phyloP scores from a whole-genome alignment of 2,329 filamentous ascomycete species.

The Huntiella omanensis region DNA sequence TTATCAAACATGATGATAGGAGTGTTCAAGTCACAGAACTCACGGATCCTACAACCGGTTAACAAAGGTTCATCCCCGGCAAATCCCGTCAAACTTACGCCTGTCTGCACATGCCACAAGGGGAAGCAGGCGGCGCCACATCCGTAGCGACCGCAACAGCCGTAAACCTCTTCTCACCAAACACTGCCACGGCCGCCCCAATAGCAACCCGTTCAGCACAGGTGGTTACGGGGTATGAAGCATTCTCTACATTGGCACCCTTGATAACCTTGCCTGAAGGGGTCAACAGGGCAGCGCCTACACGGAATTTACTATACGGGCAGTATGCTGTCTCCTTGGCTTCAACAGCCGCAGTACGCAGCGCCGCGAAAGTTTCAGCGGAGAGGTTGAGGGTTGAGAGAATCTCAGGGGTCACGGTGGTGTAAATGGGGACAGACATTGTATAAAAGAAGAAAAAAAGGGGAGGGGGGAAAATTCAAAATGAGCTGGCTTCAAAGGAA shows the following conservation, averaged over 20 bases:
- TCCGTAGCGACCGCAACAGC: constrained; percentile 78
- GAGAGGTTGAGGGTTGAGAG: constrained; percentile 28
- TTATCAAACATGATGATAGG: constrained; percentile 90
- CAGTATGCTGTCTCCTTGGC: constrained; percentile 74
- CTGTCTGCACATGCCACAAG: constrained; percentile 92
- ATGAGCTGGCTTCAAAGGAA: no score
- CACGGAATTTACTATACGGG: constrained; percentile 82
- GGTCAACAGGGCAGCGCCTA: constrained; percentile 61
- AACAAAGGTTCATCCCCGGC: background rate
- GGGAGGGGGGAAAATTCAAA: background rate
- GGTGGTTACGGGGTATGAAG: constrained; percentile 79
- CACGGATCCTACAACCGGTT: constrained; percentile 42
- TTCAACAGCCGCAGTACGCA: constrained; percentile 42
- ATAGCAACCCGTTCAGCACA: constrained; percentile 89
- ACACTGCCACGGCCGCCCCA: constrained; percentile 50
- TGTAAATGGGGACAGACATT: constrained; percentile 13
- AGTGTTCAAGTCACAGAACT: constrained; percentile 49
- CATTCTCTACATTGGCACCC: constrained; percentile 88
- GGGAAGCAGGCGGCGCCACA: constrained; percentile 47
- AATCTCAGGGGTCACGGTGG: constrained; percentile 15
- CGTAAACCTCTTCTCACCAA: constrained; percentile 39
- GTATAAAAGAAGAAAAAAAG: background rate
- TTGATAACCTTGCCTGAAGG: constrained; percentile 23
- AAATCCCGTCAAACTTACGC: constrained; percentile 37
- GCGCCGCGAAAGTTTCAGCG: constrained; percentile 40